phyloP scores from a whole-genome alignment of 2,329 filamentous ascomycete genomes.

The Phaeosphaeriaceae sp. region DNA sequence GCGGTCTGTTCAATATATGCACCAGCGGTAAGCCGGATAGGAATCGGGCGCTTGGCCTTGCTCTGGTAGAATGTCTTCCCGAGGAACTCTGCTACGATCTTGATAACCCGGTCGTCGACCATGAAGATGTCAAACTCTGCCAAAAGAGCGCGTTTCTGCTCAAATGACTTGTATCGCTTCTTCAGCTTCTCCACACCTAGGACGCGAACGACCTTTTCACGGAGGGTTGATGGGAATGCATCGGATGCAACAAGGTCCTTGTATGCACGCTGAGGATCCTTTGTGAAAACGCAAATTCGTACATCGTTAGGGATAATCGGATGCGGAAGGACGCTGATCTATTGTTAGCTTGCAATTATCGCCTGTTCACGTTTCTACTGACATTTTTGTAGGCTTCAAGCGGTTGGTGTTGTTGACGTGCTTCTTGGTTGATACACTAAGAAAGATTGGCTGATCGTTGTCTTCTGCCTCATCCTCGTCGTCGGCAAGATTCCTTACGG shows the following conservation, averaged over 20 bases:
- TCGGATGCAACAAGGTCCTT: constrained; percentile 84
- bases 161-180: constrained; percentile 87
- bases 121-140: constrained; percentile 92
- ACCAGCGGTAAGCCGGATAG: constrained; percentile 72
- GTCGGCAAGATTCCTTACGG: constrained; percentile 61
- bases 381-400: constrained; percentile 84
- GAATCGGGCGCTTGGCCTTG: constrained; percentile 83
- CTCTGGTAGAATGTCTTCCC: constrained; percentile 93
- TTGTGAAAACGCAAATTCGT: constrained; percentile 85
- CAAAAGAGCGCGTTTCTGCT: constrained; percentile 77
- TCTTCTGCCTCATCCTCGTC: constrained; percentile 54
- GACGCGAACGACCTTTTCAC: constrained; percentile 62
- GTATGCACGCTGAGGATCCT: constrained; percentile 81
- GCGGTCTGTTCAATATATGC: constrained; percentile 65
- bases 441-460: constrained; percentile 63
- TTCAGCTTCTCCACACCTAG: constrained; percentile 87
- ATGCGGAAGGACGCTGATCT: constrained; percentile 68
- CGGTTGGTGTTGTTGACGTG: constrained; percentile 74
- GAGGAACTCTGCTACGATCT: constrained; percentile 74
- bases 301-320: constrained; percentile 70
- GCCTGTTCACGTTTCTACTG: constrained; percentile 13
- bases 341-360: constrained; percentile 13
- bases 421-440: constrained; percentile 69
- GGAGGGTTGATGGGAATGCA: constrained; percentile 59
- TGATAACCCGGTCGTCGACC: constrained; percentile 83